Evolutionary conservation across 1,284 basidiomycete species (phyloP).

Genomic region (Laetiporus sulphureus): DNA sequence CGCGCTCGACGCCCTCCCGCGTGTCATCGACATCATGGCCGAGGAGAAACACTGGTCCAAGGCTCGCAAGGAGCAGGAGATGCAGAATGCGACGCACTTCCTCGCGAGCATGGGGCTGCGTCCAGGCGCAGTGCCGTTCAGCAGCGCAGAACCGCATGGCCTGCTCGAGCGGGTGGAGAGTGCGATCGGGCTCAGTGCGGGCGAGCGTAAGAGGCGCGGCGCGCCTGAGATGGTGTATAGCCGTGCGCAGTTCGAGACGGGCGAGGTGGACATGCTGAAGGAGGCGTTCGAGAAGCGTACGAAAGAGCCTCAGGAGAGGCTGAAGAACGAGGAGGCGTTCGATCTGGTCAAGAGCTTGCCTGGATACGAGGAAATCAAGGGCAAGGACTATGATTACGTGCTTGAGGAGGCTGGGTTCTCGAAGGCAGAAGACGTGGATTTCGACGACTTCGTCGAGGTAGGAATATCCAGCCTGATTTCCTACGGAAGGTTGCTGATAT

Average conservation of each 20-base stretch:
- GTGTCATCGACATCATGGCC: slow-evolving; percentile 89
- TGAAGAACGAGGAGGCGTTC: slow-evolving; percentile 33
- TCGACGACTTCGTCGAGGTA: slow-evolving; percentile 81
- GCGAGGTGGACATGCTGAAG: slow-evolving; percentile 59
- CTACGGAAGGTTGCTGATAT: slow-evolving; percentile 8
- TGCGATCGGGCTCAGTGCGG: slow-evolving; percentile 28
- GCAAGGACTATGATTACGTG: slow-evolving; percentile 65
- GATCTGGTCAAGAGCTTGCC: slow-evolving; percentile 40
- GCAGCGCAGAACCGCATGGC: slow-evolving; percentile 24
- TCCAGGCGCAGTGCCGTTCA: slow-evolving; percentile 29
- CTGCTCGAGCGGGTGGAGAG: slow-evolving; percentile 30
- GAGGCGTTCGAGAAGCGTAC: slow-evolving; percentile 45
- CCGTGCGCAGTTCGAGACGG: slow-evolving; percentile 60
- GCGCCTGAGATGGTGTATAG: slow-evolving; percentile 35
- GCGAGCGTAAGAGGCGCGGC: slow-evolving; percentile 21
- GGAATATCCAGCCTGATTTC: neutral
- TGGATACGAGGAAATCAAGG: slow-evolving; percentile 45
- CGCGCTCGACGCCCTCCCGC: slow-evolving; percentile 79
- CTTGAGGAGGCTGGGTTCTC: slow-evolving; percentile 70
- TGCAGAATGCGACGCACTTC: slow-evolving; percentile 56
- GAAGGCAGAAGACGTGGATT: slow-evolving; percentile 47
- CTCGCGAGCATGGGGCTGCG: slow-evolving; percentile 74
- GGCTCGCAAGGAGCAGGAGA: slow-evolving; percentile 51
- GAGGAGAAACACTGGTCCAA: slow-evolving; percentile 78
- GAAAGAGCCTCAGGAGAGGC: slow-evolving; percentile 19